Percentiles rank a stretch among this genome's conserved stretches.
Evolutionary conservation across 257 asterid species (phyloP).

Genomic region (Penstemon newberryi): DNA sequence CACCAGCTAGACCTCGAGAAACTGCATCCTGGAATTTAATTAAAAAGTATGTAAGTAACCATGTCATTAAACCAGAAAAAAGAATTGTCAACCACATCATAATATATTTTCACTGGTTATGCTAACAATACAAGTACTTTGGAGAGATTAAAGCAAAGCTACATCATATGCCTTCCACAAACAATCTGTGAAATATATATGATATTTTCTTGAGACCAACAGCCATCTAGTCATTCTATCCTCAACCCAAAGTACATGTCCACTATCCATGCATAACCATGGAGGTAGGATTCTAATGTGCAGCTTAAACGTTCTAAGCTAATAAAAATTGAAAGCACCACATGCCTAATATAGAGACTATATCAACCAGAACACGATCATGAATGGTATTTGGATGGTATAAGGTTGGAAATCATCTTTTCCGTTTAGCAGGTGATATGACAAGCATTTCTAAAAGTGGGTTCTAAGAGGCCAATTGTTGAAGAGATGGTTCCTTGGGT

Average conservation of each 20-base stretch:
- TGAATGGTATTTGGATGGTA: background rate
- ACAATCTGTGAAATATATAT: background rate
- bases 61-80: conserved; percentile 10
- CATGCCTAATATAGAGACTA: background rate
- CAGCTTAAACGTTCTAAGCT: conserved; percentile 13
- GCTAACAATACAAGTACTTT: too few species aligned
- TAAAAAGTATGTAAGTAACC: conserved; percentile 15
- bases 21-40: conserved; percentile 79
- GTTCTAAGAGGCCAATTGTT: background rate
- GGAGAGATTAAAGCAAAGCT: too few species aligned
- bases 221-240: background rate
- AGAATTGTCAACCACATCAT: conserved; percentile 1
- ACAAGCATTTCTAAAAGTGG: background rate
- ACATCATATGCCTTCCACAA: background rate
- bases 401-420: background rate
- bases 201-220: conserved; percentile 8
- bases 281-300: conserved; percentile 11
- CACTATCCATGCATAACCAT: conserved; percentile 14
- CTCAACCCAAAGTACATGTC: conserved; percentile 1
- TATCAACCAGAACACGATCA: background rate
- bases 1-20: conserved; percentile 79
- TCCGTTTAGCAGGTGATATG: conserved; percentile 4
- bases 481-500: too few species aligned
- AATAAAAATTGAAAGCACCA: conserved; percentile 9
- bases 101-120: conserved; percentile 5